phyloP scores from a whole-genome alignment of 164 flowering plant species.

The Liquidambar formosana region DNA sequence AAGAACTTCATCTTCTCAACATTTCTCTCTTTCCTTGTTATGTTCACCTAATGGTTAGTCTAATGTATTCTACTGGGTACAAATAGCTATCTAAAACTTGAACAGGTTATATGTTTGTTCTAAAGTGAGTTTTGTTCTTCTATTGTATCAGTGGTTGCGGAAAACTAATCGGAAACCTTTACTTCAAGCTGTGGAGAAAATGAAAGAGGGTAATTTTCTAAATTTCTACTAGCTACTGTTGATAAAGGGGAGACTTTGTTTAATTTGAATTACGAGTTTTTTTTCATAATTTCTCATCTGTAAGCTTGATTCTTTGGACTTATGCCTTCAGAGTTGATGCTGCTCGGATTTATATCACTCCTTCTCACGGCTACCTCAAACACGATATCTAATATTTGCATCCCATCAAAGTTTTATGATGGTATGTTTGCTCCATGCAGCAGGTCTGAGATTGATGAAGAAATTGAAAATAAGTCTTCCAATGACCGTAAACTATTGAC shows the following conservation, averaged over 20 bases:
- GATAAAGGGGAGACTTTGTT: not conserved
- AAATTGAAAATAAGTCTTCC: conserved; percentile 31
- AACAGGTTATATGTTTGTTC: not conserved
- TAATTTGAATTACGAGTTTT: not conserved
- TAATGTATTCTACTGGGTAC: too few species aligned
- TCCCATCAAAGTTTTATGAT: conserved; percentile 77
- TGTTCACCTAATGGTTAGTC: too few species aligned
- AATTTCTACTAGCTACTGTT: not conserved
- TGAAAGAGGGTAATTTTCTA: conserved; percentile 85
- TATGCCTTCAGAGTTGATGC: conserved; percentile 82
- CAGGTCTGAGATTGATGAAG: conserved; percentile 59
- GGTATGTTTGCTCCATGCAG: conserved; percentile 80
- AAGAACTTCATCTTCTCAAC: too few species aligned
- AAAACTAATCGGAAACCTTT: conserved; percentile 87
- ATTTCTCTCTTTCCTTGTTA: too few species aligned
- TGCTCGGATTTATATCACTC: conserved; percentile 95
- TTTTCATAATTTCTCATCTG: not conserved
- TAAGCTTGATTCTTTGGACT: conserved; percentile 16
- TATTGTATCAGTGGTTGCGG: conserved; percentile 73
- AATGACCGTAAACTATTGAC: conserved; percentile 59
- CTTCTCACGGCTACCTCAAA: conserved; percentile 95
- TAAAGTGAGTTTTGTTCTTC: conserved; percentile 9
- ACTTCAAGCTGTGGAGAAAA: conserved; percentile 90
- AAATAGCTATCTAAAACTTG: not conserved
- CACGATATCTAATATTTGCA: conserved; percentile 83